These are phyloP conservation scores for Fusarium vanettenii DNA, from an alignment of 2,329 filamentous ascomycete species.

Conservation along the genomic window DNA sequence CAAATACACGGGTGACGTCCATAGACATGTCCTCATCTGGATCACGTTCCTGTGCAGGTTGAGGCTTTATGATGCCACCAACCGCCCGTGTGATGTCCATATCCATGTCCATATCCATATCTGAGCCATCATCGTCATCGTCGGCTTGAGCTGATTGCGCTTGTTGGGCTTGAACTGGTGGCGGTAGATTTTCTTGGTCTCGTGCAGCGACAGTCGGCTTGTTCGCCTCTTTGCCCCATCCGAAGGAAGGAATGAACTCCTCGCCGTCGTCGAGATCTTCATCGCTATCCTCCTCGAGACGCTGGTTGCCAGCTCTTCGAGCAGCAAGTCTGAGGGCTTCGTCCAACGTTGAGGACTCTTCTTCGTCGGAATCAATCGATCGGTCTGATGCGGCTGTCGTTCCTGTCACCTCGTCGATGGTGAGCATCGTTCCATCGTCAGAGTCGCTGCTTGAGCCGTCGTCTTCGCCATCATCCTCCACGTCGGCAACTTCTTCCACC, in stretches of 20 bases:
- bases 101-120: slow-evolving; percentile 59
- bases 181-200: slow-evolving; percentile 56
- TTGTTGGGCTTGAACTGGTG: slow-evolving; percentile 20
- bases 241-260: slow-evolving; percentile 80
- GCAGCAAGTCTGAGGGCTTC: slow-evolving; percentile 82
- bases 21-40: slow-evolving; percentile 83
- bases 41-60: slow-evolving; percentile 54
- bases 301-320: slow-evolving; percentile 78
- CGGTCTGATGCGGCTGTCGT: slow-evolving; percentile 73
- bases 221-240: slow-evolving; percentile 73
- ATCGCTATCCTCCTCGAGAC: slow-evolving; percentile 64
- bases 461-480: slow-evolving; percentile 59
- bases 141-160: slow-evolving; percentile 21
- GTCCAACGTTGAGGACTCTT: slow-evolving; percentile 81
- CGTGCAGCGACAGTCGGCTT: slow-evolving; percentile 44
- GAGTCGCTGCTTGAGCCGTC: slow-evolving; percentile 67
- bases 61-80: slow-evolving; percentile 63
- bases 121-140: slow-evolving; percentile 46
- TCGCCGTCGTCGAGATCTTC: slow-evolving; percentile 72
- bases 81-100: slow-evolving; percentile 69
- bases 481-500: slow-evolving; percentile 66
- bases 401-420: slow-evolving; percentile 80
- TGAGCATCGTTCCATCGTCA: slow-evolving; percentile 84
- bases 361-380: slow-evolving; percentile 69
- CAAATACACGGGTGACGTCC: slow-evolving; percentile 89